Base-by-base conservation (phyloP, 2,329 filamentous ascomycete species). In the Pezicula carpinea region DNA sequence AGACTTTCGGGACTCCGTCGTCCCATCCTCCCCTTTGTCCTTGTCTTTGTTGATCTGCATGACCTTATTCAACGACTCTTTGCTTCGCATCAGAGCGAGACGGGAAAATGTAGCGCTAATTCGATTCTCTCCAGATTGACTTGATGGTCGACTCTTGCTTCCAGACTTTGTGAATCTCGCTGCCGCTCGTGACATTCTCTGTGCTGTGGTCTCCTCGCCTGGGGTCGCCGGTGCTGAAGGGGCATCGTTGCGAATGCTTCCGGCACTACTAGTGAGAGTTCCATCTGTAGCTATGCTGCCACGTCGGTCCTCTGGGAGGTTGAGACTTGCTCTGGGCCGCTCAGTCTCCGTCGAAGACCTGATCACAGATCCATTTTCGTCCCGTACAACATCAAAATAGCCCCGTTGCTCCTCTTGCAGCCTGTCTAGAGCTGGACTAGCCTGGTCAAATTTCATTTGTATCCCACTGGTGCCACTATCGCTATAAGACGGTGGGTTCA, bases 401-500 rank as follows among this genome's bases (percentile, higher is more conserved):
- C 69, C 69, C 50, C 68, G 42, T 22, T 36, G 32, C 8, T 39
- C 14, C 19, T 44, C 70, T 44, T 65, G 58, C 26, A 10, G 26
- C 35, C 62, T 64, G 44, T 66, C 26, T 19, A 21, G 18, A 11
- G 19, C 34, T 8, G 21, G 23, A 15, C 39, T 50, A n/a, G 23
- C 18, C 42, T 39, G 48, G 11, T 44, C 46, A 3, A 56, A 17
- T 5, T 44, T 53, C 21, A 60, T 49, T 18, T 48, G 53, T 41
- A 60, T 46, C 8, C 53, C 54, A 11, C 61, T 59, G 44, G 79
- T 74, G 40, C 53, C 54, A 11, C 61, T 59, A 43, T 79, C 75
- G 40, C 74, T 69, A 55, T 85, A 85, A 1, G 80, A 79, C 1
- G 81, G 81, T 3, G 80, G 81, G 1, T 68, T 72, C 38, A 67